Conservation (phyloP, 352 stramenopile species). For the Globisporangium barbulae region DNA sequence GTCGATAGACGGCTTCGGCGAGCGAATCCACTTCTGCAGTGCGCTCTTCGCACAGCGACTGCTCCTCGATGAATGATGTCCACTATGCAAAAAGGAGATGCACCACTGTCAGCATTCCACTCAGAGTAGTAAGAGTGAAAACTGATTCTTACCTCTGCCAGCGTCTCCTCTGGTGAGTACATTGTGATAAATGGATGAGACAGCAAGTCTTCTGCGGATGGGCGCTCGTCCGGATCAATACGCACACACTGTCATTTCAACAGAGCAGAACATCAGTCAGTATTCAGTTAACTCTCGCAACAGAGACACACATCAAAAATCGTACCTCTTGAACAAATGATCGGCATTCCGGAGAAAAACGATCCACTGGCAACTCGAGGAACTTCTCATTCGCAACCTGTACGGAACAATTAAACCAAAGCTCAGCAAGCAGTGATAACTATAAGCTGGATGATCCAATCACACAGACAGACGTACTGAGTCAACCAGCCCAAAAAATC, state of each 20-base stretch:
- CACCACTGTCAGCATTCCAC: background rate
- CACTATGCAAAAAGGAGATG: conserved; percentile 35
- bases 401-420: background rate
- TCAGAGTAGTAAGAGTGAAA: background rate
- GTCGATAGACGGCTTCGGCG: conserved; percentile 71
- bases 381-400: conserved; percentile 80
- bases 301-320: background rate
- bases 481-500: conserved; percentile 87
- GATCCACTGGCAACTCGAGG: conserved; percentile 55
- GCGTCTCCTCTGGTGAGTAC: conserved; percentile 63
- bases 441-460: background rate
- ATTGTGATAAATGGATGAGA: conserved; percentile 67
- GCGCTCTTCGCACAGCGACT: conserved; percentile 56
- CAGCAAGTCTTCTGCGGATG: conserved; percentile 62
- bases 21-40: conserved; percentile 57
- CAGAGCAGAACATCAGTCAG: background rate
- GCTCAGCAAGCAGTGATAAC: background rate
- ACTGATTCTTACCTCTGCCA: conserved; percentile 44
- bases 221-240: conserved; percentile 62
- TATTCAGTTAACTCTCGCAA: background rate
- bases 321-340: conserved; percentile 68
- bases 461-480: conserved; percentile 28
- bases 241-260: conserved; percentile 42
- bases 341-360: conserved; percentile 65
- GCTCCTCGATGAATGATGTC: conserved; percentile 55